Conservation (phyloP, 2,329 filamentous ascomycete genomes). For the Venturia oleaginea region DNA sequence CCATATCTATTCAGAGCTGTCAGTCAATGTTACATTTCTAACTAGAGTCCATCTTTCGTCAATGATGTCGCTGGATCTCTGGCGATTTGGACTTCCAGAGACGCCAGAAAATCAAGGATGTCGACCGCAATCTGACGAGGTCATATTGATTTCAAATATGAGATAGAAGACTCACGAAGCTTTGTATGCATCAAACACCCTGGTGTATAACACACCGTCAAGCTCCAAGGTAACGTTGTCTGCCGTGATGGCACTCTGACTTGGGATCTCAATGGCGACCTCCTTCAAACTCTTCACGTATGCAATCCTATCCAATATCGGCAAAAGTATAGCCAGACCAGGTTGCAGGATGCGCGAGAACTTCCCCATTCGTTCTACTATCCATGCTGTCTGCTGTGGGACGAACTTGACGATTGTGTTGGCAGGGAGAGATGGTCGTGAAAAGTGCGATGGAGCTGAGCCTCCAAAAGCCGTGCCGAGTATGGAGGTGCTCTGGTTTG, state of each 20-base stretch:
- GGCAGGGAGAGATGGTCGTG: constrained; percentile 58
- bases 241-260: constrained; percentile 93
- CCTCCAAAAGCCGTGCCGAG: neutral
- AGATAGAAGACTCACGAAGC: constrained; percentile 56
- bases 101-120: no score
- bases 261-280: constrained; percentile 90
- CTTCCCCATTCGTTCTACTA: constrained; percentile 98
- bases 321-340: constrained; percentile 78
- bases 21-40: neutral
- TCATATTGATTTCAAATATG: neutral
- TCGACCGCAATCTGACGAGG: no score
- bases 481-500: neutral
- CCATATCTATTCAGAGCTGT: constrained; percentile 59
- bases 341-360: constrained; percentile 91
- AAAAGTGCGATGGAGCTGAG: constrained; percentile 25
- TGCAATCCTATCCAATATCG: constrained; percentile 88
- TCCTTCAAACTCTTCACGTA: constrained; percentile 99
- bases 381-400: constrained; percentile 99
- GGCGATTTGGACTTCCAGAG: neutral
- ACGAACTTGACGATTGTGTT: constrained; percentile 96
- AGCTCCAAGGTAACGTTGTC: constrained; percentile 97
- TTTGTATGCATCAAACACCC: constrained; percentile 97
- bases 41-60: no score
- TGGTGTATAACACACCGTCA: constrained; percentile 89
- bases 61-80: no score